phyloP scores from a whole-genome alignment of 2,329 filamentous ascomycete genomes.

The Neonectria hederae region DNA sequence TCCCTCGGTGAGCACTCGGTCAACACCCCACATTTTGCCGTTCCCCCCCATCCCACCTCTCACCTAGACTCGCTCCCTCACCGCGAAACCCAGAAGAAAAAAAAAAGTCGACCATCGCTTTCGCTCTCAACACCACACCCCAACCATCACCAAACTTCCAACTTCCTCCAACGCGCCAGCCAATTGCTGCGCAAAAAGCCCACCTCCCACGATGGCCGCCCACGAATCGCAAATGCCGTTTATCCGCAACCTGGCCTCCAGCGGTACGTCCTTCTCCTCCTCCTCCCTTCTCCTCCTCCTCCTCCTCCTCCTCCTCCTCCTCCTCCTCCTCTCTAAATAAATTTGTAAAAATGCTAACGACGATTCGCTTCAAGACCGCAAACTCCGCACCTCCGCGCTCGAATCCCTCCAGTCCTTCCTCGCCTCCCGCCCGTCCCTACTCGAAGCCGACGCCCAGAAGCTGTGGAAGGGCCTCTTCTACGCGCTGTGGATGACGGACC shows the following conservation, averaged over 20 bases:
- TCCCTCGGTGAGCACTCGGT: background rate
- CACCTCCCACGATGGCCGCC: slow-evolving; percentile 33
- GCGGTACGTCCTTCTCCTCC: slow-evolving; percentile 68
- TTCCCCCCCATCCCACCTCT: slow-evolving; percentile 30
- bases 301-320: no score
- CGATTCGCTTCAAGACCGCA: slow-evolving; percentile 76
- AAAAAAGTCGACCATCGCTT: slow-evolving; percentile 35
- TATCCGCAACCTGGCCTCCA: slow-evolving; percentile 84
- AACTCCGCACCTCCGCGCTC: slow-evolving; percentile 80
- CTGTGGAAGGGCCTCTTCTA: slow-evolving; percentile 97
- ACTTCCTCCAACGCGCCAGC: slow-evolving; percentile 24
- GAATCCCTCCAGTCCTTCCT: slow-evolving; percentile 82
- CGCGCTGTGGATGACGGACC: slow-evolving; percentile 93
- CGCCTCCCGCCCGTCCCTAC: slow-evolving; percentile 67
- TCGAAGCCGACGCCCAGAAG: slow-evolving; percentile 79
- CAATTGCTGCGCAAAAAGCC: slow-evolving; percentile 28
- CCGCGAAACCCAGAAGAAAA: slow-evolving; percentile 41
- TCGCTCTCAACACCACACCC: slow-evolving; percentile 32
- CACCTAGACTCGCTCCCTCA: slow-evolving; percentile 4
- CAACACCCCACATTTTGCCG: slow-evolving; percentile 31
- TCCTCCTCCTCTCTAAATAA: no score
- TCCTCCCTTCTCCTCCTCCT: background rate
- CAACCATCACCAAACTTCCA: slow-evolving; percentile 12
- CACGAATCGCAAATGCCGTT: slow-evolving; percentile 71
- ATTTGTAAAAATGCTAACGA: slow-evolving; percentile 17